Evolutionary conservation across 352 stramenopile species (phyloP).

Genomic region (Phytophthora chlamydospora): DNA sequence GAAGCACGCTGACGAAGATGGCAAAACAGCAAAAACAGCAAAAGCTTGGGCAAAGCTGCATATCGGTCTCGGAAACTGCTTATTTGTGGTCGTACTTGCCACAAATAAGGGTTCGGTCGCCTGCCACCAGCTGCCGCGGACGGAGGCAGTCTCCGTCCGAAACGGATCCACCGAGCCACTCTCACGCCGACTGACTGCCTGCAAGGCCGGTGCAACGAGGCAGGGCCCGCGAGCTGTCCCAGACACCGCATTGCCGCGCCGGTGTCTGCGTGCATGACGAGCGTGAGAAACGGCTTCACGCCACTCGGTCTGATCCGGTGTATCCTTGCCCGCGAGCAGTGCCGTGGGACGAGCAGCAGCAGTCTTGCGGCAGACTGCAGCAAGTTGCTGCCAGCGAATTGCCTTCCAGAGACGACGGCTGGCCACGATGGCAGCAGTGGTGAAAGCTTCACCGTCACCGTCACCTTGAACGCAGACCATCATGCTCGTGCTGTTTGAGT

Average conservation of each 20-base stretch:
- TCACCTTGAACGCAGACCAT: no score
- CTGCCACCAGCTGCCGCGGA: constrained; percentile 17
- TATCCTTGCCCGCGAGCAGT: constrained; percentile 31
- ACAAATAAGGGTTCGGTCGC: constrained; percentile 4
- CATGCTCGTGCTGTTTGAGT: no score
- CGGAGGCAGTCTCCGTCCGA: constrained; percentile 16
- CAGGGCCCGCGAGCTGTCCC: constrained; percentile 1
- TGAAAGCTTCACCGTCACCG: background rate
- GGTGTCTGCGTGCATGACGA: constrained; percentile 17
- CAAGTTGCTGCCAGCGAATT: no score
- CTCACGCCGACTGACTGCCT: constrained; percentile 17
- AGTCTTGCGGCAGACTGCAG: no score
- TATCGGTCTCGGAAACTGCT: constrained; percentile 4
- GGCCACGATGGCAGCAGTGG: background rate
- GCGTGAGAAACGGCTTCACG: constrained; percentile 38
- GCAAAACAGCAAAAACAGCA: no score
- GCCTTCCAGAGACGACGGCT: no score
- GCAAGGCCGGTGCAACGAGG: constrained; percentile 21
- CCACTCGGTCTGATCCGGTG: constrained; percentile 28
- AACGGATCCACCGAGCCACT: constrained; percentile 37
- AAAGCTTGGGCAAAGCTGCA: no score
- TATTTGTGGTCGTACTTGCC: constrained; percentile 19
- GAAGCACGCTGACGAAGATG: no score
- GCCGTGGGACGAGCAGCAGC: constrained; percentile 12
- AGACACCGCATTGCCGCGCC: background rate